Percentiles rank a stretch among this genome's conserved stretches.
Evolutionary conservation across 2,329 filamentous ascomycete genomes (phyloP).

Genomic region (Claviceps citrina): DNA sequence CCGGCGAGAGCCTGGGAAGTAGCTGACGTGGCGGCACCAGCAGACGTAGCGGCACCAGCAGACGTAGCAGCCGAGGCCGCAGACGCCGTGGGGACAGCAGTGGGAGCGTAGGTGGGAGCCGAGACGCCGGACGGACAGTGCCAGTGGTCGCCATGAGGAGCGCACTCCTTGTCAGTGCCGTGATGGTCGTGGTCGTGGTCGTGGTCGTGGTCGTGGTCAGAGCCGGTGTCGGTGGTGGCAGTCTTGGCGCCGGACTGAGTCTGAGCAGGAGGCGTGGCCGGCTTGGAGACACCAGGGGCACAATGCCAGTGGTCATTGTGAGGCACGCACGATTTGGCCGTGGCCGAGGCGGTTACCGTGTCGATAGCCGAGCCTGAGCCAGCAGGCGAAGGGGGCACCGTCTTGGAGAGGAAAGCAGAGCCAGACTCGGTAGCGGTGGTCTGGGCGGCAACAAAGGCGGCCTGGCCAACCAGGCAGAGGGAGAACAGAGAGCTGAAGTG

Average conservation of each 20-base stretch:
- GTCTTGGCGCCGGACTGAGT: neutral
- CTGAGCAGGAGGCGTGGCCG: conserved; percentile 6
- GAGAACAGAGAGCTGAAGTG: conserved; percentile 6
- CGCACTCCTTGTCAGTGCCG: conserved; percentile 6
- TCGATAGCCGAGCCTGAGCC: conserved; percentile 3
- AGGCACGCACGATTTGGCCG: conserved; percentile 3
- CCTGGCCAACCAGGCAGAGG: conserved; percentile 7
- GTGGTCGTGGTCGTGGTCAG: neutral
- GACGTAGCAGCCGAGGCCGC: neutral
- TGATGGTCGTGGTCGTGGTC: conserved; percentile 2
- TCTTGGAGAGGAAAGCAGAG: neutral
- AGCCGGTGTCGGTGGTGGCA: neutral
- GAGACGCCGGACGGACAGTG: conserved; percentile 10
- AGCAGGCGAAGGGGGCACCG: conserved; percentile 10
- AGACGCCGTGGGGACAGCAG: conserved; percentile 1
- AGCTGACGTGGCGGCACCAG: neutral
- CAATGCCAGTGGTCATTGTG: conserved; percentile 9
- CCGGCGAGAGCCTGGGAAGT: neutral
- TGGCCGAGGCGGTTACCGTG: conserved; percentile 1
- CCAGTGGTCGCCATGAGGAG: conserved; percentile 6
- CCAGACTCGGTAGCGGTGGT: neutral
- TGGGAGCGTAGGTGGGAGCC: conserved; percentile 1
- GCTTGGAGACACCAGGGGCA: conserved; percentile 5
- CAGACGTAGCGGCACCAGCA: neutral
- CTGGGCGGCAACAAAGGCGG: conserved; percentile 5